Evolutionary conservation across 2,329 filamentous ascomycete species (phyloP), one percentile per base, ranked within the genome.

Genomic region (Colletotrichum sp.): DNA sequence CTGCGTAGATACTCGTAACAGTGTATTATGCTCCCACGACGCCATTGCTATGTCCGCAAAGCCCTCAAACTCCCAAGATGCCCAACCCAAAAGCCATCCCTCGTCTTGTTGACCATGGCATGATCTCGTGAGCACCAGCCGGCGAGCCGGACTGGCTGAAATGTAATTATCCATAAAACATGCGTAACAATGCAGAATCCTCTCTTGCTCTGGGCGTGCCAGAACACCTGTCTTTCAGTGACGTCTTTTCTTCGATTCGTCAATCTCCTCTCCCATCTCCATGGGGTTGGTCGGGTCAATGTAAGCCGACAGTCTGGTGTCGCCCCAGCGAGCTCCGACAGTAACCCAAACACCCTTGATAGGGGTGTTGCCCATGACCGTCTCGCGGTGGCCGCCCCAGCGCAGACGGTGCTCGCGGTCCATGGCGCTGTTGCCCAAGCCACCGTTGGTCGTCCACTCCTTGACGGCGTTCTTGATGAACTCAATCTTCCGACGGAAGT

Each of bases 361-460:
- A 7, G 90, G 88, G 13, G 86, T 84, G 49, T 87, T 87, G 55
- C 87, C 86, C 77, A 88, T 85, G 72, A 89, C 86, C 0, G 87
- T 88, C 85, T 93, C 91, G 55, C 92, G 88, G 76, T 86, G 84
- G 28, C 92, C 92, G 10, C 83, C 87, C 92, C 92, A 93, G 79
- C 90, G 87, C 30, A 92, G 85, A 18, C 92, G 87, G 13, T 84
- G 82, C 57, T 90, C 88, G 70, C 87, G 87, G 76, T 85, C 87
- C 89, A 93, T 92, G 77, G 90, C 87, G 78, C 90, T 92, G 82
- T 92, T 92, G 68, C 95, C 95, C 36, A 96, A 84, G 3, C 95
- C 95, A 5, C 92, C 92, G 79, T 94, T 93, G 71, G 82, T 80
- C 15, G 92, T 90, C 95, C 95, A 96, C 82, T 95, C 93, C 78